Conservation (phyloP, 2,329 filamentous ascomycete species). For the Xylaria sp. region DNA sequence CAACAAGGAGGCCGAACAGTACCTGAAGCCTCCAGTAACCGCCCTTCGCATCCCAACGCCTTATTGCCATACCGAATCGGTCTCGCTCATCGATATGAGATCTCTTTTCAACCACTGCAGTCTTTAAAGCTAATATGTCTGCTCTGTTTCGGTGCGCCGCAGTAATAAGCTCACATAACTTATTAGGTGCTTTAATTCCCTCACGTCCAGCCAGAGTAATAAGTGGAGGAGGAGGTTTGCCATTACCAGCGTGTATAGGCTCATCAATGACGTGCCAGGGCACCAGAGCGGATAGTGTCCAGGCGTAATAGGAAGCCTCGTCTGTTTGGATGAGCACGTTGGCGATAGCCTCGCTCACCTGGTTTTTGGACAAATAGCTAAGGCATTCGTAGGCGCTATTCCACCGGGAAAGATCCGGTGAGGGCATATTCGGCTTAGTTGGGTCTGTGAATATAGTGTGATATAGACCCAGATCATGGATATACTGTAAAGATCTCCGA, state of each 20-base stretch:
- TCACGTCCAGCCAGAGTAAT: constrained; percentile 75
- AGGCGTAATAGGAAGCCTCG: constrained; percentile 77
- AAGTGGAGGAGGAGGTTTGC: constrained; percentile 67
- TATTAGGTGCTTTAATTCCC: constrained; percentile 83
- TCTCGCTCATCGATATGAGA: constrained; percentile 66
- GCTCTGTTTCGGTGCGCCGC: constrained; percentile 70
- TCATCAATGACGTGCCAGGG: constrained; percentile 73
- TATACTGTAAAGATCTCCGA: constrained; percentile 56
- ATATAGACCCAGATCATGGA: constrained; percentile 76
- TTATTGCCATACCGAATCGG: constrained; percentile 77
- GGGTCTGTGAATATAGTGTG: constrained; percentile 79
- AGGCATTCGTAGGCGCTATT: constrained; percentile 72
- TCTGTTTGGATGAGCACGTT: constrained; percentile 68
- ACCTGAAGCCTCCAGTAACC: constrained; percentile 78
- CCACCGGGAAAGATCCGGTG: constrained; percentile 72
- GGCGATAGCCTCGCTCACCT: constrained; percentile 60
- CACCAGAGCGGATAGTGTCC: constrained; percentile 78
- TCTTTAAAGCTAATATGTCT: constrained; percentile 73
- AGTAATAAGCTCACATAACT: constrained; percentile 74
- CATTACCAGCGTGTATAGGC: constrained; percentile 53
- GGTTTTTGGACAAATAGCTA: constrained; percentile 59
- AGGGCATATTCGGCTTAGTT: constrained; percentile 60
- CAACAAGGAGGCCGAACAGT: constrained; percentile 73
- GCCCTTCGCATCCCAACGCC: constrained; percentile 72
- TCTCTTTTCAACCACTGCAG: constrained; percentile 60